Conservation (phyloP, 2,329 filamentous ascomycete species). For the Lomentospora prolificans region DNA sequence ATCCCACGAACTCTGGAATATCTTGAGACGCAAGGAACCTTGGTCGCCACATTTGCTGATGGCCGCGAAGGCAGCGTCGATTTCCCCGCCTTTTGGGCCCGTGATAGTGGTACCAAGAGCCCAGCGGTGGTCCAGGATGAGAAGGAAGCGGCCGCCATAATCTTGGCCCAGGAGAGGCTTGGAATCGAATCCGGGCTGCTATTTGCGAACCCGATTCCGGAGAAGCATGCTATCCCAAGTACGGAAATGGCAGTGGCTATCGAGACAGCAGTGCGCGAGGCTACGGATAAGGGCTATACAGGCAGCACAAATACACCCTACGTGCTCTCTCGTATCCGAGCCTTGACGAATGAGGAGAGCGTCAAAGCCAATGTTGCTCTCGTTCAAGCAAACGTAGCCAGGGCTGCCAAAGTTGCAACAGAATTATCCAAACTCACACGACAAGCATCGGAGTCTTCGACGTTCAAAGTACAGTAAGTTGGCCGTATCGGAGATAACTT, state of each 20-base stretch:
- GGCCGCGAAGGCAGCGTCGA: conserved; percentile 63
- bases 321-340: conserved; percentile 67
- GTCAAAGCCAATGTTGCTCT: conserved; percentile 64
- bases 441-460: neutral
- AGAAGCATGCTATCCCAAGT: conserved; percentile 58
- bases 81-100: conserved; percentile 87
- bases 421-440: conserved; percentile 30
- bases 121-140: conserved; percentile 67
- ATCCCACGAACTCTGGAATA: conserved; percentile 79
- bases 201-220: conserved; percentile 82
- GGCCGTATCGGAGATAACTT: neutral
- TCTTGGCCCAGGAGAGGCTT: conserved; percentile 65
- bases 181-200: conserved; percentile 68
- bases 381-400: conserved; percentile 41
- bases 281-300: conserved; percentile 51
- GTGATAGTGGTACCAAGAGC: conserved; percentile 75
- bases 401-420: conserved; percentile 44
- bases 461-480: conserved; percentile 4
- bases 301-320: conserved; percentile 80
- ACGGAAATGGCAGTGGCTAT: conserved; percentile 62
- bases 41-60: conserved; percentile 84
- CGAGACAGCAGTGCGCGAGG: conserved; percentile 56
- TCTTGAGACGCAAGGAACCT: conserved; percentile 62
- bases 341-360: conserved; percentile 63
- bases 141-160: conserved; percentile 78